phyloP scores from a whole-genome alignment of 805 yeast species.

The Priceomyces castillae region DNA sequence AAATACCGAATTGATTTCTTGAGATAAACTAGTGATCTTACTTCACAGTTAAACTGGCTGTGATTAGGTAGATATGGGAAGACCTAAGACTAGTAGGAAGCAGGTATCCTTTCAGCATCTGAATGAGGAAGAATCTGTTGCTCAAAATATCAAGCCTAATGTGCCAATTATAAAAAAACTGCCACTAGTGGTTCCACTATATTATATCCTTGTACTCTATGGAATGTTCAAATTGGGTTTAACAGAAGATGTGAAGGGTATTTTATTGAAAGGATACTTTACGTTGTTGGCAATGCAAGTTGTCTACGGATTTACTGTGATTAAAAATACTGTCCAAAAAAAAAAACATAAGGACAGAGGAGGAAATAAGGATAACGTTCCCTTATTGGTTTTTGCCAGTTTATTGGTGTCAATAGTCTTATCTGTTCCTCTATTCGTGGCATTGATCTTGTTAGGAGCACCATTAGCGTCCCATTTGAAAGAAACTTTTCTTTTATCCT shows the following conservation, averaged over 20 bases:
- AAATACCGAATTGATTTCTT: too few relatives aligned
- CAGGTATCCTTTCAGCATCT: slow-evolving; percentile 19
- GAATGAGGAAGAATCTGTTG: slow-evolving; percentile 7
- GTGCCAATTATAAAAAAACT: slow-evolving; percentile 16
- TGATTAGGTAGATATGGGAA: slow-evolving; percentile 1
- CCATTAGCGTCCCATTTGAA: slow-evolving; percentile 55
- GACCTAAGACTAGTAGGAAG: slow-evolving; percentile 9
- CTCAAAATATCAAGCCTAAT: not conserved
- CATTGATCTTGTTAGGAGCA: slow-evolving; percentile 72
- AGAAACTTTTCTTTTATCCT: slow-evolving; percentile 60
- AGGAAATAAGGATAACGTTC: slow-evolving; percentile 13
- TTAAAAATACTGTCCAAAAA: slow-evolving; percentile 8
- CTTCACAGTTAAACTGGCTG: not conserved
- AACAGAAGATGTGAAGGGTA: slow-evolving; percentile 18
- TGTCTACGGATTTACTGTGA: slow-evolving; percentile 21
- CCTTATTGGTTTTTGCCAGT: slow-evolving; percentile 26
- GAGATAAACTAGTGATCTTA: not conserved
- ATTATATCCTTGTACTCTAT: slow-evolving; percentile 22
- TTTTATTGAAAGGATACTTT: slow-evolving; percentile 26
- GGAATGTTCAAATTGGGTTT: slow-evolving; percentile 33
- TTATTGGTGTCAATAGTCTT: slow-evolving; percentile 30
- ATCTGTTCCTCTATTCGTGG: slow-evolving; percentile 37
- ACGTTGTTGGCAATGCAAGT: slow-evolving; percentile 22
- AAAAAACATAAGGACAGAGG: not conserved
- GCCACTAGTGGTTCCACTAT: slow-evolving; percentile 26